Conservation (phyloP, 768 basidiomycete species). For the Termitomyces sp. region DNA sequence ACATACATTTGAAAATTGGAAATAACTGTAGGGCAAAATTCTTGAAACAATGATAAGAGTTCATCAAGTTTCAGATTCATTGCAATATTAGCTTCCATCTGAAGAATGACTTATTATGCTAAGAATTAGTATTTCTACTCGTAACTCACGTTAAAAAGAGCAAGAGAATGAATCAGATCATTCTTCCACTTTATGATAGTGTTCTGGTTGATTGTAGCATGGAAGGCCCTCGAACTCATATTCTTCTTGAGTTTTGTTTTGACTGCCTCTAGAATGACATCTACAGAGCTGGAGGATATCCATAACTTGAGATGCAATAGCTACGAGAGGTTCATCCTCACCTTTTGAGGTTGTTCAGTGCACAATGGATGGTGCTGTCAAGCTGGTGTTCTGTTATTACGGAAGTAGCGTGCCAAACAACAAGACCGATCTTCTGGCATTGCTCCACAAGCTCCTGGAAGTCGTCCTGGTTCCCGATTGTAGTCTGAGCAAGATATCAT, state of each 20-base stretch:
- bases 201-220: conserved; percentile 7
- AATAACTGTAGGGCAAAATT: neutral
- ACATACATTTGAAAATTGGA: neutral
- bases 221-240: neutral
- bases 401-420: too few relatives aligned
- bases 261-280: neutral
- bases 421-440: too few relatives aligned
- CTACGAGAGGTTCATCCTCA: neutral
- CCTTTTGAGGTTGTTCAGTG: too few relatives aligned
- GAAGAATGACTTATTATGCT: neutral
- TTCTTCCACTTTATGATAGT: conserved; percentile 4
- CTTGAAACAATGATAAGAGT: neutral
- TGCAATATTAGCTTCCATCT: conserved; percentile 6
- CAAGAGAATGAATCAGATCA: conserved; percentile 1
- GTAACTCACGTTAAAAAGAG: conserved; percentile 6
- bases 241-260: neutral
- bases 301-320: neutral
- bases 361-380: too few relatives aligned
- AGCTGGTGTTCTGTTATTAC: too few relatives aligned
- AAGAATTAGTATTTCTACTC: accelerated
- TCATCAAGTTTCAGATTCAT: conserved; percentile 8
- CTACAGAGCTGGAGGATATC: neutral
- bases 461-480: too few relatives aligned
- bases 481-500: neutral
- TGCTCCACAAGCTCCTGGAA: too few relatives aligned